A percentile compares a stretch with the other conserved stretches of the same genome.
Evolutionary conservation across 2,329 filamentous ascomycete species (phyloP).

Genomic region (Ilyonectria sp.): DNA sequence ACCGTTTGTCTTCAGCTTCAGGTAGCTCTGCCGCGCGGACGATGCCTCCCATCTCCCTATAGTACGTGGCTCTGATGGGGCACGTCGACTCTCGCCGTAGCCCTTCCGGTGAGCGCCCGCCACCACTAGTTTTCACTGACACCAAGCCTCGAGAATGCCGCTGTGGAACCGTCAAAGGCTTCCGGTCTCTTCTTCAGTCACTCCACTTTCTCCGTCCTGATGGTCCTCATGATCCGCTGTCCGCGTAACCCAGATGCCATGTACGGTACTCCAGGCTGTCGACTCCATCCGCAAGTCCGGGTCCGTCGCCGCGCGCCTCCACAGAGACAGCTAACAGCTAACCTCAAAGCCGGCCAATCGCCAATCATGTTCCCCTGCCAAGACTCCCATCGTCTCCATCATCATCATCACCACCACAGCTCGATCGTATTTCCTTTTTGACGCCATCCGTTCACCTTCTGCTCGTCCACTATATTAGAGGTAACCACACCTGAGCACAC

Average conservation of each 20-base stretch:
- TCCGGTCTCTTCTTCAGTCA: background rate
- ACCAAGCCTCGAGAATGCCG: background rate
- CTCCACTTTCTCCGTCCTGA: background rate
- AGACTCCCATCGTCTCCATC: slow-evolving; percentile 38
- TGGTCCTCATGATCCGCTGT: background rate
- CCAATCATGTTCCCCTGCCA: slow-evolving; percentile 38
- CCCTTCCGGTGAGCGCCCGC: background rate
- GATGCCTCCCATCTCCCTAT: background rate
- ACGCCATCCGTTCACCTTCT: background rate
- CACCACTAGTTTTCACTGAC: background rate
- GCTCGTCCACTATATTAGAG: slow-evolving; percentile 1
- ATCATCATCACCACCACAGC: slow-evolving; percentile 31
- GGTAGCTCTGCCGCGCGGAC: slow-evolving; percentile 30
- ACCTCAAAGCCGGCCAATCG: slow-evolving; percentile 33
- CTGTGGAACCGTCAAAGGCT: background rate
- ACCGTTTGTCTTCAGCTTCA: slow-evolving; percentile 38
- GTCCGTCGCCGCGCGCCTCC: background rate
- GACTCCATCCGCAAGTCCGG: slow-evolving; percentile 2
- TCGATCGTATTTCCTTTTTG: slow-evolving; percentile 5
- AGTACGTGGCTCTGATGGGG: background rate
- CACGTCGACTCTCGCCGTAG: slow-evolving; percentile 11
- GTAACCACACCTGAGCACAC: background rate
- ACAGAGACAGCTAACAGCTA: slow-evolving; percentile 24
- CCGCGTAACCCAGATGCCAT: background rate
- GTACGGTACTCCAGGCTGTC: background rate